Evolutionary conservation across 352 stramenopile species (phyloP), one percentile per base, ranked within the genome.

Genomic region (Phytophthora syringae): DNA sequence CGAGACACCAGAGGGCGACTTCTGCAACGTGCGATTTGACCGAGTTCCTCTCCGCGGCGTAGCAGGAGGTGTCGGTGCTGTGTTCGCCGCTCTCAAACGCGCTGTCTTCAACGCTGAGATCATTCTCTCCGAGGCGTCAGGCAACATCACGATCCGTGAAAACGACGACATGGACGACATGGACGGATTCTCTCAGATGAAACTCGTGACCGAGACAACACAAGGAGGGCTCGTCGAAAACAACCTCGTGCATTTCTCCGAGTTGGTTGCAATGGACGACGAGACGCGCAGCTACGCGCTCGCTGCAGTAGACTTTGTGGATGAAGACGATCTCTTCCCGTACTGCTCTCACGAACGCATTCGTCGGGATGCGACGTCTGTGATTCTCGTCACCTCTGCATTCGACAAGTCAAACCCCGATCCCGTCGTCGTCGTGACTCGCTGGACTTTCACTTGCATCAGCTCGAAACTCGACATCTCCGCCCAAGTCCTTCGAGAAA

Each of bases 21-120:
- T 64, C 34, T 83, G 75, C 52, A 76, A 68, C 30, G 57, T 79
- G 11, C 77, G 76, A 11, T 88, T 84, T 34, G 75, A 80, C 27
- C 52, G 82, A 18, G 70, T 42, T 15, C 21, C 64, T 18, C 63
- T 80, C 2, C 20, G 49, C 20, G 21, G 44, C 22, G 45, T 70
- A 9, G 18, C 10, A 5, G 25, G 62, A 12, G 67, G 60, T 20
- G 66, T 75, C 3, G 44, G 49, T 9, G 36, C 63, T 7, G 73
- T 76, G 39, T 70, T 64, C 22, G 66, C 74, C 34, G 65, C 59
- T 1, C 24, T 79, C 5, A 47, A 62, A 2, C 63, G 58, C 18
- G 59, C 63, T 25, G 16, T 72, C 16, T 69, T 63, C 16, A 74
- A 81, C 22, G 40, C 64, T 3, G 65, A 81, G 55, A 81, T 79